Evolutionary conservation across 768 basidiomycete genomes (phyloP).

Genomic region (Psilocybe cubensis): DNA sequence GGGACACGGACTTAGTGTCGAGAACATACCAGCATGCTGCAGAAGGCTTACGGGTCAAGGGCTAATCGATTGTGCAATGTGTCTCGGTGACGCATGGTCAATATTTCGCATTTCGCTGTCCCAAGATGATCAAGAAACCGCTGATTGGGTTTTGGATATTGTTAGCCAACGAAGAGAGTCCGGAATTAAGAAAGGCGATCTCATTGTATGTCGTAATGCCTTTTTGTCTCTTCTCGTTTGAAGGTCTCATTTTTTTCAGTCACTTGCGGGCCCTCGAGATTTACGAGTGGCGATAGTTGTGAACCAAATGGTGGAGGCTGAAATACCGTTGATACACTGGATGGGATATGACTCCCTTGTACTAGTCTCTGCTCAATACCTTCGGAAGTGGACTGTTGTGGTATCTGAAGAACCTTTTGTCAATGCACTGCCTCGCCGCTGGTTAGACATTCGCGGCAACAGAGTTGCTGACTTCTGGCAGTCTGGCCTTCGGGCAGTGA

Average conservation of each 20-base stretch:
- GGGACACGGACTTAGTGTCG: conserved; percentile 47
- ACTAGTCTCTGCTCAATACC: conserved; percentile 57
- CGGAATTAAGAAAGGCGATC: conserved; percentile 41
- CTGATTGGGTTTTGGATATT: conserved; percentile 37
- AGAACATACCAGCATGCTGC: conserved; percentile 55
- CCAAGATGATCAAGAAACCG: conserved; percentile 29
- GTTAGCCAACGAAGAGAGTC: conserved; percentile 38
- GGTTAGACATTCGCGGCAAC: conserved; percentile 73
- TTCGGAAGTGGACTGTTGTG: conserved; percentile 59
- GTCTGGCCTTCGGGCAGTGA: conserved; percentile 70
- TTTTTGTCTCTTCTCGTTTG: not conserved
- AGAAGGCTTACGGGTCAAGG: conserved; percentile 31
- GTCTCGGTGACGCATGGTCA: conserved; percentile 46
- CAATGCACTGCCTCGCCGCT: conserved; percentile 68
- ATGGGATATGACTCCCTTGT: conserved; percentile 59
- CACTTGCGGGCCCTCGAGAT: conserved; percentile 3
- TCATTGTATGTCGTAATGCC: conserved; percentile 33
- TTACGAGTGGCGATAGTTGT: conserved; percentile 12
- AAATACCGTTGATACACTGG: conserved; percentile 68
- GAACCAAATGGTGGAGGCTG: conserved; percentile 42
- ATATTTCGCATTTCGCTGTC: conserved; percentile 30
- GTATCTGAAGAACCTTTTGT: conserved; percentile 47
- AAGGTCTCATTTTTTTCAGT: not conserved
- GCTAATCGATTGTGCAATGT: conserved; percentile 46
- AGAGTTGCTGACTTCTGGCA: conserved; percentile 70